phyloP scores from a whole-genome alignment of 768 basidiomycete species.

The Russula olivacea region DNA sequence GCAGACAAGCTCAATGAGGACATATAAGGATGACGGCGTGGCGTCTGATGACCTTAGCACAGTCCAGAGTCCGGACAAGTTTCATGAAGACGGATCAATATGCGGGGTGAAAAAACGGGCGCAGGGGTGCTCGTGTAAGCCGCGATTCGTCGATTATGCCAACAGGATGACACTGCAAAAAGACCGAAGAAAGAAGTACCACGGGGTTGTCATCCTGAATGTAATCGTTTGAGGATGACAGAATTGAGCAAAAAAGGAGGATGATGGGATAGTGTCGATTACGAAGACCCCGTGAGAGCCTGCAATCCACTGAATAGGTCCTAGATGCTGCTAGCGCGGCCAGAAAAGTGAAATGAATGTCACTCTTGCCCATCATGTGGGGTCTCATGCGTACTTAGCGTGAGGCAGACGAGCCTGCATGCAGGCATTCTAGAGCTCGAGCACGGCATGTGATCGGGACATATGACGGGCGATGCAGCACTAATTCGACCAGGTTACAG shows the following conservation, averaged over 20 bases:
- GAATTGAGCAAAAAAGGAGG: neutral
- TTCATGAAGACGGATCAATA: constrained; percentile 20
- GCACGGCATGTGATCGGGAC: constrained; percentile 19
- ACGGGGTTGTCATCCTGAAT: constrained; percentile 2
- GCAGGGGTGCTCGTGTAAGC: neutral
- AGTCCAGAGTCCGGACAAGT: neutral
- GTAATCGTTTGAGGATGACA: neutral
- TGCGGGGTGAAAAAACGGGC: constrained; percentile 4
- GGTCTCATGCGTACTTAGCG: constrained; percentile 18
- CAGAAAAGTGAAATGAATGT: constrained; percentile 11
- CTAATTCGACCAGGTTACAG: neutral
- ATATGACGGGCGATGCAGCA: constrained; percentile 15
- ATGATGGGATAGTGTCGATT: constrained; percentile 4
- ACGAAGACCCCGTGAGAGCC: constrained; percentile 10
- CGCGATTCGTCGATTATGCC: neutral
- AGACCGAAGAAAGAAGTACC: neutral
- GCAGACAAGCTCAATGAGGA: neutral
- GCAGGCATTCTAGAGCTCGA: constrained; percentile 13
- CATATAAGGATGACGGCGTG: constrained; percentile 1
- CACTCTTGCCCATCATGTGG: constrained; percentile 14
- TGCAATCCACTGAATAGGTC: neutral
- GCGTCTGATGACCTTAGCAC: constrained; percentile 16
- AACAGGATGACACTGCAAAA: neutral
- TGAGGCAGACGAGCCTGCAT: constrained; percentile 2
- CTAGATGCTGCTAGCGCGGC: constrained; percentile 21